Evolutionary conservation across 331 rosid genomes (phyloP), one percentile per base, ranked within the genome.

Genomic region (Malus hybrid): DNA sequence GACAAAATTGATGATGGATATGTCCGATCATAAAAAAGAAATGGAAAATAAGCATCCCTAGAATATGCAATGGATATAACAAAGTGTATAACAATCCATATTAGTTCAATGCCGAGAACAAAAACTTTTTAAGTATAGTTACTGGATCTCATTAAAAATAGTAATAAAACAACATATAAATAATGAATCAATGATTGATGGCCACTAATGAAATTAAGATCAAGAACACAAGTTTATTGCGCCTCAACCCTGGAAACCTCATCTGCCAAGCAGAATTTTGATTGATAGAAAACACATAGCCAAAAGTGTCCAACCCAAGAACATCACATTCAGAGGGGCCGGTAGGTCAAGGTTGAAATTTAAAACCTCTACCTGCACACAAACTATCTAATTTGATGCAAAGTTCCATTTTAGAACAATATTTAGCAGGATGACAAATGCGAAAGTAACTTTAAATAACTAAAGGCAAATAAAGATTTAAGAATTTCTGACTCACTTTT

Each of bases 401-500:
- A 77, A 77, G 64, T 18, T 33, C 24, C 39, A 11, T 24, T 54
- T 68, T 33, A 13, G 78, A 59, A 60, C 46, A 79, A 16, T 16
- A 46, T 39, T 27, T 48, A 33, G 19, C 65, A 79, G 5, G 4
- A 59, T 14, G 46, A 69, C 22, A 56, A 39, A 39, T 7, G 48
- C 31, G 4, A 66, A 71, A 59, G n/a, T 27, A 61, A 77, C 33
- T n/a, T 64, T 44, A 70, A 54, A 65, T 42, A 85, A 70, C 22
- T 22, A 75, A 11, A 34, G 28, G n/a, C 56, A n/a, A 72, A 29
- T 52, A 33, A 73, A 68, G 57, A 74, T 69, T 75, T 2, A 20
- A 27, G 13, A 27, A 2, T 15, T 50, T 70, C 48, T 32, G 61
- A 81, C 96, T 90, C 87, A 94, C 99, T 82, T 83, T 85, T 94